Base-by-base conservation (phyloP, 495 filamentous ascomycete species). In the Amorphotheca resinae region DNA sequence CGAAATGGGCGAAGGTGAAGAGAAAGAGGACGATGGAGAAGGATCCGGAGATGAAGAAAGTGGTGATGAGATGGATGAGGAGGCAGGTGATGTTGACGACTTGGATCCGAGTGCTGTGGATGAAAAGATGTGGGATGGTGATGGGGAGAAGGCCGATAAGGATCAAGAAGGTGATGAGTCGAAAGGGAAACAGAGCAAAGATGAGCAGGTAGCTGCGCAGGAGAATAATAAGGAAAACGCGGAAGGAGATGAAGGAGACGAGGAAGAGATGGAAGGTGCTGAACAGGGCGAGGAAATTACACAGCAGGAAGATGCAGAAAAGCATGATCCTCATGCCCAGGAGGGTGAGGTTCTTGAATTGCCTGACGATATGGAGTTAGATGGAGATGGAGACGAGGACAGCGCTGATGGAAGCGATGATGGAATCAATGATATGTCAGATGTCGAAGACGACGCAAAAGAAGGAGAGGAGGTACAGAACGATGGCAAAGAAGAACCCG, bases 41-140 rank as follows among this genome's bases (percentile, higher is more conserved):
- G 73, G 53, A 1, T 44, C 38, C 37, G 50, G 49, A 11, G 59
- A 60, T 54, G 61, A 61, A 46, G 67, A 74, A 18, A 72, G 73
- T 41, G 67, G 65, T 11, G 67, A 69, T 2, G 66, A 71, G 42
- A 76, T 93, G 49, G 87, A 95, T 45, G 88, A 95, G 53, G 83
- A 95, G 63, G 69, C 78, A 7, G 93, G 87, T 4, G 79, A 83
- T 57, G 85, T 98, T 4, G 82, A 94, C 66, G 85, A 88, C 50
- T 66, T 93, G 15, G 87, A 93, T 50, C 78, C 84, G 5, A 80
- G 76, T 14, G 85, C 87, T 12, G 80, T 98, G 1, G 91, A 98
- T 58, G 91, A 98, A 63, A 96, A 95, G 65, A 80, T 95, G 67
- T 98, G 91, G 91, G 87, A 96, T 61, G 87, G 82, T 7, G 75